Evolutionary conservation across 1,284 basidiomycete genomes (phyloP).

Genomic region (Tilletia indica): DNA sequence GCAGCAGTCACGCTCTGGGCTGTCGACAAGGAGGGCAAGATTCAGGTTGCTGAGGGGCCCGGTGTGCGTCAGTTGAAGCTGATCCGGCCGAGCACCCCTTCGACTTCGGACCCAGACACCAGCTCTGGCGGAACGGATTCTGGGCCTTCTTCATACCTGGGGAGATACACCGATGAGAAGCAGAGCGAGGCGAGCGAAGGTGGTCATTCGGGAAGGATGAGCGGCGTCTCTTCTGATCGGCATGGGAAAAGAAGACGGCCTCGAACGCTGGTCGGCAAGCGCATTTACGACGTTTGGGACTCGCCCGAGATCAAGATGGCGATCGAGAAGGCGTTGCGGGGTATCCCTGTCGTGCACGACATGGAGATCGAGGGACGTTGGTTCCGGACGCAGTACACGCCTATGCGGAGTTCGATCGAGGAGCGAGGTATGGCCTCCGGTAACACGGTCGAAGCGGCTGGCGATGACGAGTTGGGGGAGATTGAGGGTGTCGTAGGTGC

Average conservation of each 20-base stretch:
- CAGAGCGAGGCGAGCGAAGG: constrained; percentile 38
- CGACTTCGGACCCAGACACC: constrained; percentile 34
- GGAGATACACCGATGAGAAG: constrained; percentile 26
- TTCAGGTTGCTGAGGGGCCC: constrained; percentile 49
- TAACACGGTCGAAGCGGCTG: neutral
- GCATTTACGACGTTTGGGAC: constrained; percentile 47
- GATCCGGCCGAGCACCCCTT: constrained; percentile 40
- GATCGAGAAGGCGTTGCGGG: constrained; percentile 39
- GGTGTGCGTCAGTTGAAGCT: constrained; percentile 47
- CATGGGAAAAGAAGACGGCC: neutral
- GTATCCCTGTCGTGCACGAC: constrained; percentile 46
- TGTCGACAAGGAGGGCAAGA: constrained; percentile 42
- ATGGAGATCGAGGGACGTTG: constrained; percentile 50
- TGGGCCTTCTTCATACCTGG: constrained; percentile 25
- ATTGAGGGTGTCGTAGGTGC: constrained; percentile 56
- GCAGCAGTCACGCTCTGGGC: constrained; percentile 51
- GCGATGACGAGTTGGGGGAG: constrained; percentile 13
- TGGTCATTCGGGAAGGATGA: constrained; percentile 28
- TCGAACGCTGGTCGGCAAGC: constrained; percentile 41
- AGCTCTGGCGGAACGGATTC: constrained; percentile 26
- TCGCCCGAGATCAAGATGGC: constrained; percentile 38
- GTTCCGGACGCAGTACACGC: constrained; percentile 50
- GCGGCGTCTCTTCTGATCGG: neutral
- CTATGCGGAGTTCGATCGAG: constrained; percentile 27
- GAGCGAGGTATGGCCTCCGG: neutral